A percentile compares a stretch with the other conserved stretches of the same genome.
Evolutionary conservation across 345 rosid species (phyloP).

Genomic region (Jatropha curcas): DNA sequence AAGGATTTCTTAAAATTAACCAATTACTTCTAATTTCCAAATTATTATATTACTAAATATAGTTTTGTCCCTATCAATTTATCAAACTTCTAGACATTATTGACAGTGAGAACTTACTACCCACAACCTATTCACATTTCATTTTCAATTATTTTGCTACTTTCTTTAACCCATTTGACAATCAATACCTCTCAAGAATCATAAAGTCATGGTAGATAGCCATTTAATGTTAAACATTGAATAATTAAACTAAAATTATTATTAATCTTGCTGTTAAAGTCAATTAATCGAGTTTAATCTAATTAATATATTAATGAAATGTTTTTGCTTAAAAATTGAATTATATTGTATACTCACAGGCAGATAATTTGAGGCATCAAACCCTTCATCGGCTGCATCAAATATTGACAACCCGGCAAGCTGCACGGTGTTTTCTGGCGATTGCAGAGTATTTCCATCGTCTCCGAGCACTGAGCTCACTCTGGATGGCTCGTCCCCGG

Average conservation of each 20-base stretch:
- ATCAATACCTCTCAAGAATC: background rate
- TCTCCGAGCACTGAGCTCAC: constrained; percentile 91
- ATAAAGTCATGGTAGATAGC: constrained; percentile 36
- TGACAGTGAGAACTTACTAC: constrained; percentile 7
- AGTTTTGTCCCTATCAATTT: background rate
- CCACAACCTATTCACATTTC: constrained; percentile 3
- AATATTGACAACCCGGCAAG: constrained; percentile 75
- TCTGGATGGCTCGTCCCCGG: constrained; percentile 89
- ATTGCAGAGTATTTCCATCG: constrained; percentile 90
- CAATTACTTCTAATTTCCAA: no score
- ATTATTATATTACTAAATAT: background rate
- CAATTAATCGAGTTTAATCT: constrained; percentile 14
- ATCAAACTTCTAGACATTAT: constrained; percentile 33
- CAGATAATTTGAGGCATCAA: constrained; percentile 91
- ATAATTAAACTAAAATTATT: no score
- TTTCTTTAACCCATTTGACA: constrained; percentile 29
- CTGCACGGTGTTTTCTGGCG: constrained; percentile 79
- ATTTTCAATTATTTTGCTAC: background rate
- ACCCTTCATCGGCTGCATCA: constrained; percentile 72
- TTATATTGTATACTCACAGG: constrained; percentile 58
- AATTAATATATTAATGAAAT: no score
- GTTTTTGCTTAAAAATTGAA: background rate
- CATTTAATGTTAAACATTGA: constrained; percentile 5
- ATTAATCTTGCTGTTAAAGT: constrained; percentile 17
- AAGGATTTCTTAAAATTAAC: constrained; percentile 7